phyloP scores from a whole-genome alignment of 2,329 filamentous ascomycete genomes.

The Lachnellula cervina region DNA sequence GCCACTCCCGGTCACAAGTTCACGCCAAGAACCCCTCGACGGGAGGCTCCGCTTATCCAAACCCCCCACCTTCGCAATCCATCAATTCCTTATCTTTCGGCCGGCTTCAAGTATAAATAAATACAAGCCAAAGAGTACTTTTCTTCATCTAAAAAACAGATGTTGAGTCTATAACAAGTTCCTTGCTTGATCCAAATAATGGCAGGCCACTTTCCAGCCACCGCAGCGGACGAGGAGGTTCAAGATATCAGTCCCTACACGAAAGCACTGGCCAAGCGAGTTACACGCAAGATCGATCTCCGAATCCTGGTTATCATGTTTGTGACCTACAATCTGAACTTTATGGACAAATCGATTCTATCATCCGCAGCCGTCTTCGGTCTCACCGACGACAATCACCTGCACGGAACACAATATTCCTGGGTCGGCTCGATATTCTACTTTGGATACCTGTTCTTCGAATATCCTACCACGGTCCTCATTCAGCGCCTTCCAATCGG shows the following conservation, averaged over 20 bases:
- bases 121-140: not conserved
- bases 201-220: not conserved
- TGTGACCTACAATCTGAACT: constrained; percentile 54
- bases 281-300: constrained; percentile 52
- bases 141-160: not conserved
- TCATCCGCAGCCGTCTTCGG: constrained; percentile 47
- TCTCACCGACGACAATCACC: constrained; percentile 39
- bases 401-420: constrained; percentile 44
- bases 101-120: not conserved
- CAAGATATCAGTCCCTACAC: constrained; percentile 15
- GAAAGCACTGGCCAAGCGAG: constrained; percentile 29
- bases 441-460: constrained; percentile 39
- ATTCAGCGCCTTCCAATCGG: constrained; percentile 50
- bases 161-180: not conserved
- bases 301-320: constrained; percentile 52
- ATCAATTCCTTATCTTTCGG: too few relatives aligned
- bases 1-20: too few relatives aligned
- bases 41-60: too few relatives aligned
- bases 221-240: constrained; percentile 5
- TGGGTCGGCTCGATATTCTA: constrained; percentile 46
- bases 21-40: too few relatives aligned
- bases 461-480: constrained; percentile 38
- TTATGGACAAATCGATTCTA: constrained; percentile 31
- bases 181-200: not conserved
- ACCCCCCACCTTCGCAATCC: too few relatives aligned